Evolutionary conservation across 495 filamentous ascomycete genomes (phyloP), one percentile per base, ranked within the genome.

Genomic region (Pseudoneurospora amorphoporcata): DNA sequence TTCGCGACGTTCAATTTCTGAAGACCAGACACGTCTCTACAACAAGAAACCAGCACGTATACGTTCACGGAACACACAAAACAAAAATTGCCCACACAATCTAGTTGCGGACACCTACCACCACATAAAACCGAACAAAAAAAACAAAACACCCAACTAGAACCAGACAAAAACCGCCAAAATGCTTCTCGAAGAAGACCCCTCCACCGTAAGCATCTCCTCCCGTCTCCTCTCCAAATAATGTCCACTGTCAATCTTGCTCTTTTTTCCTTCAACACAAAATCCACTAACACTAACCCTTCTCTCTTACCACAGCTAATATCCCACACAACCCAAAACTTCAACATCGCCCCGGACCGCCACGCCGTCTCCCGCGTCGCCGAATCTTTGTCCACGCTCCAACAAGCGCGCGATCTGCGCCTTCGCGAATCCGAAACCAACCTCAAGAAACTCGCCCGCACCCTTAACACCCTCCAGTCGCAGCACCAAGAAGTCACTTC

Each of bases 121-220:
- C 10, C 3, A 38, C 12, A 45, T 1, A 38, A 17, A 42, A 41
- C 10, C 17, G 45, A 71, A 35, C 3, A 1, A 42, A 53, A 3
- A 73, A 53, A 5, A 73, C n/a, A 53, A 8, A 69, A 43, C 14
- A 12, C 29, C 43, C 9, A n/a, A 14, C 4, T 65, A 40, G 16
- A 35, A 39, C 10, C 53, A 61, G 9, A 12, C 68, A 23, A 32
- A 53, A 79, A 61, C 75, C 70, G 70, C 72, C 87, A 92, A 78
- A 74, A 98, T 98, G 95, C 86, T 99, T 79, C 93, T 99, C 84
- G 95, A 98, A 84, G 95, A 98, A 84, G 92, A 93, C 80, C 95
- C 95, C 73, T 92, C 90, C 53, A 90, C 90, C 35, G 92, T 95
- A 88, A 29, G 86, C 43, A 19, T 10, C 73, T 39, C 17, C 19